phyloP scores from a whole-genome alignment of 345 rosid genomes.

The Pseudoturritis turrita region DNA sequence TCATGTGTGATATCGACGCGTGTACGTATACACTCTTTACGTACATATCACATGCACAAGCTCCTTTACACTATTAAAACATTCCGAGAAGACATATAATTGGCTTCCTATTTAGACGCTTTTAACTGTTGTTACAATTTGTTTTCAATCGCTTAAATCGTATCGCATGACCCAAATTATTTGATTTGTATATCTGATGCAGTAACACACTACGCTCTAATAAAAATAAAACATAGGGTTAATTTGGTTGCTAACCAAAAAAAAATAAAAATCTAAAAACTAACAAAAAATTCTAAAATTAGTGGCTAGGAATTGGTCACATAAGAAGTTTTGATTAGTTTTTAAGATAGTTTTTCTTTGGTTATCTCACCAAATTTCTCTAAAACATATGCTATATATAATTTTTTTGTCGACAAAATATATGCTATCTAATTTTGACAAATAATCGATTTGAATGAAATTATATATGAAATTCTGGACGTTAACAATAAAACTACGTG shows the following conservation, averaged over 20 bases:
- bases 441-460: not conserved
- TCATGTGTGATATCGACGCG: conserved; percentile 26
- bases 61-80: conserved; percentile 9
- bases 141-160: not conserved
- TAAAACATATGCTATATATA: too few species aligned
- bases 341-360: too few species aligned
- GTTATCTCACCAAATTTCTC: too few species aligned
- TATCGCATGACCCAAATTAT: not conserved
- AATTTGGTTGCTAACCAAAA: too few species aligned
- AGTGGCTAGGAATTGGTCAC: too few species aligned
- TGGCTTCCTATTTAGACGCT: not conserved
- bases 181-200: not conserved
- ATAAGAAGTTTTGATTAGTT: too few species aligned
- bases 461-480: not conserved
- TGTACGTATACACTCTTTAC: conserved; percentile 20
- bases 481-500: not conserved
- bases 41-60: conserved; percentile 27
- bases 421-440: not conserved
- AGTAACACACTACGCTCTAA: not conserved
- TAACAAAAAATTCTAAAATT: too few species aligned
- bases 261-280: too few species aligned
- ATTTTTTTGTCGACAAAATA: too few species aligned
- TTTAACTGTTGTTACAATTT: not conserved
- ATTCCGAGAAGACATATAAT: not conserved
- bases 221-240: too few species aligned